Conservation (phyloP, 2,329 filamentous ascomycete genomes). For the Emergomyces pasteurianus region DNA sequence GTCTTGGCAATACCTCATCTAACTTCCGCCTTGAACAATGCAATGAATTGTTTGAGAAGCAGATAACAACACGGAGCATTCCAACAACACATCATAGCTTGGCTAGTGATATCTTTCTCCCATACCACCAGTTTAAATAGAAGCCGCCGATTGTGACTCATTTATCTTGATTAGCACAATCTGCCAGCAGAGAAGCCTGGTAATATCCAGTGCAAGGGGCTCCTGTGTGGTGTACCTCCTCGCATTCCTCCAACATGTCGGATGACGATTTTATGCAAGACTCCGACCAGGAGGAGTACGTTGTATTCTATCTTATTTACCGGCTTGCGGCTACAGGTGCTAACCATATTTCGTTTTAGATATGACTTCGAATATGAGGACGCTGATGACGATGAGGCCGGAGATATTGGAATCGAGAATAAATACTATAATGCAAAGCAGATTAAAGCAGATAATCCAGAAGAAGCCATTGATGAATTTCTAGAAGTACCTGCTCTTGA, state of each 20-base stretch:
- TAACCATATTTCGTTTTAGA: constrained; percentile 34
- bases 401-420: constrained; percentile 93
- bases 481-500: constrained; percentile 76
- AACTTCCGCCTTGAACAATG: no score
- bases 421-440: constrained; percentile 99
- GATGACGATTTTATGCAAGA: constrained; percentile 92
- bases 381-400: constrained; percentile 75
- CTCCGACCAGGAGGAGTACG: constrained; percentile 72
- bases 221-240: not conserved
- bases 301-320: not conserved
- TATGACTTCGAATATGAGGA: constrained; percentile 98
- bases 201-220: not conserved
- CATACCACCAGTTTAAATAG: not conserved
- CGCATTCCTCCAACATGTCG: constrained; percentile 44
- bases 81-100: not conserved
- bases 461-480: constrained; percentile 85
- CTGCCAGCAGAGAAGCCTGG: not conserved
- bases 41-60: not conserved
- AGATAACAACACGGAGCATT: not conserved
- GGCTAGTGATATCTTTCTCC: not conserved
- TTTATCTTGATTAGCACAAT: no score
- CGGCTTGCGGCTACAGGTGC: constrained; percentile 6
- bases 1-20: not conserved
- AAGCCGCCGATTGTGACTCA: no score
- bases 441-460: constrained; percentile 73